Percentiles rank a stretch among this genome's conserved stretches.
phyloP scores from a whole-genome alignment of 495 filamentous ascomycete genomes.

The Schizothecium vesticola region DNA sequence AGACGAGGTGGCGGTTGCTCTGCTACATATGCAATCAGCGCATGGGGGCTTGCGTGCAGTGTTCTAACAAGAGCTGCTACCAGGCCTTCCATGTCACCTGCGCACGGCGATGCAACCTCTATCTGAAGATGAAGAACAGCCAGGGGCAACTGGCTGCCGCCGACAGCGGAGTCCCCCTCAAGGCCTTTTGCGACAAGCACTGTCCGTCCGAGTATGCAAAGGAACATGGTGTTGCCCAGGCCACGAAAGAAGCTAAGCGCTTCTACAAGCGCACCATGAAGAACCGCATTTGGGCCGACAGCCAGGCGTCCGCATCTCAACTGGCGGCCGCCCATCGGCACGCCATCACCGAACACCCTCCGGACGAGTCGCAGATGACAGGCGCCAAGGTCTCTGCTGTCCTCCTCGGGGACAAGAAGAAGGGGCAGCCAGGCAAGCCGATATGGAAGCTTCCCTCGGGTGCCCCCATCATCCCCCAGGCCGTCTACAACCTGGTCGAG shows the following conservation, averaged over 20 bases:
- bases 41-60: conserved; percentile 98
- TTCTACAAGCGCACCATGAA: conserved; percentile 87
- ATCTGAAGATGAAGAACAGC: conserved; percentile 91
- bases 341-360: conserved; percentile 52
- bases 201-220: conserved; percentile 83
- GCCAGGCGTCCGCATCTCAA: conserved; percentile 77
- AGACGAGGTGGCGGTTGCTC: conserved; percentile 82
- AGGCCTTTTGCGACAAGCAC: conserved; percentile 96
- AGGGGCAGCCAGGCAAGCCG: conserved; percentile 58
- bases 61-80: conserved; percentile 94
- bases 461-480: conserved; percentile 86
- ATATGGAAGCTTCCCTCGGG: conserved; percentile 94
- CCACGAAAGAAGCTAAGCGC: conserved; percentile 50
- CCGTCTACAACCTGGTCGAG: conserved; percentile 74
- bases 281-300: conserved; percentile 83
- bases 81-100: conserved; percentile 98
- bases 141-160: conserved; percentile 73
- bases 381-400: conserved; percentile 52
- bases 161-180: conserved; percentile 76
- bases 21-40: conserved; percentile 97
- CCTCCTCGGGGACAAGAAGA: conserved; percentile 68
- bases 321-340: conserved; percentile 60
- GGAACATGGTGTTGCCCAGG: conserved; percentile 64
- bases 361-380: conserved; percentile 51
- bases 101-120: conserved; percentile 79